phyloP scores from a whole-genome alignment of 2,329 filamentous ascomycete species.

The Hymenoscyphus occultus region DNA sequence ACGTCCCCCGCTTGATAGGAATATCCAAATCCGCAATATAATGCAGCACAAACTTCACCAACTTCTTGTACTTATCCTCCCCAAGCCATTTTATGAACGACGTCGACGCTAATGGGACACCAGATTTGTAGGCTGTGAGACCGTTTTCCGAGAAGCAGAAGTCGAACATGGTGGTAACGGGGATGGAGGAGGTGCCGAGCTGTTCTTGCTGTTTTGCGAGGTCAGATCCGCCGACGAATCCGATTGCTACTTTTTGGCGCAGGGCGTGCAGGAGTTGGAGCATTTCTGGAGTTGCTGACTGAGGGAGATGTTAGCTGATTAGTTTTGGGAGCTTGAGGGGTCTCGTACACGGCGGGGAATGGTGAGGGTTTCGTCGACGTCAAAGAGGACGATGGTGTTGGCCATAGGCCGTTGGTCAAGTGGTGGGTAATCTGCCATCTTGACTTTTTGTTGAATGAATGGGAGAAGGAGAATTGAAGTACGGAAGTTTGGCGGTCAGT shows the following conservation, averaged over 20 bases:
- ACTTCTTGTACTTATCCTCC: conserved; percentile 75
- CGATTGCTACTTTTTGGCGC: conserved; percentile 84
- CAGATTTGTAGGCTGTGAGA: conserved; percentile 83
- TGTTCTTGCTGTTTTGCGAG: conserved; percentile 95
- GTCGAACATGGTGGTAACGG: conserved; percentile 86
- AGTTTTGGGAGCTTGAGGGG: background rate
- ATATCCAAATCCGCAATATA: conserved; percentile 83
- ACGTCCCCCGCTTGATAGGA: conserved; percentile 79
- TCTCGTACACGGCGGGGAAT: background rate
- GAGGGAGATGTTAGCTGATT: background rate
- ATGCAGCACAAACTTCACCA: conserved; percentile 73
- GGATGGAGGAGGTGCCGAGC: conserved; percentile 65
- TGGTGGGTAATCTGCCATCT: conserved; percentile 50
- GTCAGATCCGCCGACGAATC: conserved; percentile 90
- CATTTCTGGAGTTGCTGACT: conserved; percentile 77
- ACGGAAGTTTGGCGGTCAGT: conserved; percentile 6
- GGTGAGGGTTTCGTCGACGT: conserved; percentile 84
- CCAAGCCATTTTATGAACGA: conserved; percentile 92
- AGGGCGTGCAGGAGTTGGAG: conserved; percentile 74
- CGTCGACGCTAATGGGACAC: conserved; percentile 69
- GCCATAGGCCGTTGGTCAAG: conserved; percentile 81
- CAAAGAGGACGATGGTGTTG: conserved; percentile 93
- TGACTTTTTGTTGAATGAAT: background rate
- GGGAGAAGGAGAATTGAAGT: background rate
- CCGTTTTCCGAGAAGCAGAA: conserved; percentile 98